These are phyloP conservation scores for Rhodomyrtus tomentosa DNA, from an alignment of 345 rosid species.

Conservation along the genomic window DNA sequence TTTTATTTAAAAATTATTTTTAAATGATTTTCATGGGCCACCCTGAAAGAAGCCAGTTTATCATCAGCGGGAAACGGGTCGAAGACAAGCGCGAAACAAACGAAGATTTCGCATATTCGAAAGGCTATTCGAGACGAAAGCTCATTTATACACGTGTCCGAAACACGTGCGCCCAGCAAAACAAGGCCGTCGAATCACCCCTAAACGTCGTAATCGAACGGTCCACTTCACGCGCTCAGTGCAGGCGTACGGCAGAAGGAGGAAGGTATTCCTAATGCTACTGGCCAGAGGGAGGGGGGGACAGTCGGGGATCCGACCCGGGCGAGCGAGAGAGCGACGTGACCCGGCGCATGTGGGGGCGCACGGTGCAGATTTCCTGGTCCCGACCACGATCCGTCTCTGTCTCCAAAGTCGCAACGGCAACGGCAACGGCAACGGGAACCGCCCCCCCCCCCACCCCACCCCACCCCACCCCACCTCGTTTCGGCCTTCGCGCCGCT, in stretches of 20 bases:
- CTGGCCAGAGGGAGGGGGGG: not conserved
- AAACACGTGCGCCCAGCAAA: not conserved
- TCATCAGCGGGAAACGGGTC: not conserved
- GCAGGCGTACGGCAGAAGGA: not conserved
- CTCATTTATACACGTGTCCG: not conserved
- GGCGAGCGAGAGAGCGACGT: not conserved
- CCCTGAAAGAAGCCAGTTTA: not conserved
- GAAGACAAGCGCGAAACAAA: not conserved
- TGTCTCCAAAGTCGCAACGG: not conserved
- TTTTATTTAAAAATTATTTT: too few relatives aligned
- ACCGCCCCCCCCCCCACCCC: not conserved
- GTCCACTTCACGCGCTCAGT: not conserved
- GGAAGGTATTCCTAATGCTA: not conserved
- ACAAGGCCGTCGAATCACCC: not conserved
- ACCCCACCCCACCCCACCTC: not conserved
- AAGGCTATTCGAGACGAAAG: not conserved
- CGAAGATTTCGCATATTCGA: not conserved
- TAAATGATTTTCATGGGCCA: too few relatives aligned
- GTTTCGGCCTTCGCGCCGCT: not conserved
- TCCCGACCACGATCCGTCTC: constrained; percentile 13
- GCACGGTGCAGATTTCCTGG: not conserved
- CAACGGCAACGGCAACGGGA: not conserved
- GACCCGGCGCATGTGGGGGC: not conserved
- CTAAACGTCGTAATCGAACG: not conserved
- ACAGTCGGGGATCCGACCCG: not conserved